These are phyloP conservation scores for Ophiorrhiza pumila DNA, from an alignment of 257 asterid genomes.

Conservation along the genomic window DNA sequence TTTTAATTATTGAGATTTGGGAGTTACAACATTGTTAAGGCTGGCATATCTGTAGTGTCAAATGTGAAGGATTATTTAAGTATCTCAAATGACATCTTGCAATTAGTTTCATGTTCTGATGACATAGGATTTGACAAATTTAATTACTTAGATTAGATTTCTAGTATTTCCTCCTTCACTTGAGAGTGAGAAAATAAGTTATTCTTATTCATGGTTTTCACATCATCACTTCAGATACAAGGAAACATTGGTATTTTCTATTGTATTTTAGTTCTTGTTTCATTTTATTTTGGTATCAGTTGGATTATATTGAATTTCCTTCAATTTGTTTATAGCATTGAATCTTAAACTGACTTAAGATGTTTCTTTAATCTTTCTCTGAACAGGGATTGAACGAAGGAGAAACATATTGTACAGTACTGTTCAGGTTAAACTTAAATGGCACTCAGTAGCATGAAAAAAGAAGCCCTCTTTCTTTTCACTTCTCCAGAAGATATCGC, in stretches of 20 bases:
- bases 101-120: too few species aligned
- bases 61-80: not conserved
- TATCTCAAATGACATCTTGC: not conserved
- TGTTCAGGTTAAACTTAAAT: not conserved
- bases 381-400: not conserved
- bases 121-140: too few species aligned
- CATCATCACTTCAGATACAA: not conserved
- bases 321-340: not conserved
- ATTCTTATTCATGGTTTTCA: not conserved
- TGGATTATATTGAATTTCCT: not conserved
- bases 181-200: not conserved
- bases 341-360: not conserved
- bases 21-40: not conserved
- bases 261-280: not conserved
- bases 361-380: constrained; percentile 1
- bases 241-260: not conserved
- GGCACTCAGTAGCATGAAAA: not conserved
- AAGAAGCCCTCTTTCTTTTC: not conserved
- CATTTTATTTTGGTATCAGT: too few species aligned
- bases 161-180: too few species aligned
- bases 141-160: too few species aligned
- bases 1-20: not conserved
- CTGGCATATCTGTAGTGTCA: not conserved
- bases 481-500: not conserved
- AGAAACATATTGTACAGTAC: not conserved